Percentiles rank a stretch among this genome's conserved stretches.
Evolutionary conservation across 768 basidiomycete species (phyloP).

Genomic region (Mycena latifolia): DNA sequence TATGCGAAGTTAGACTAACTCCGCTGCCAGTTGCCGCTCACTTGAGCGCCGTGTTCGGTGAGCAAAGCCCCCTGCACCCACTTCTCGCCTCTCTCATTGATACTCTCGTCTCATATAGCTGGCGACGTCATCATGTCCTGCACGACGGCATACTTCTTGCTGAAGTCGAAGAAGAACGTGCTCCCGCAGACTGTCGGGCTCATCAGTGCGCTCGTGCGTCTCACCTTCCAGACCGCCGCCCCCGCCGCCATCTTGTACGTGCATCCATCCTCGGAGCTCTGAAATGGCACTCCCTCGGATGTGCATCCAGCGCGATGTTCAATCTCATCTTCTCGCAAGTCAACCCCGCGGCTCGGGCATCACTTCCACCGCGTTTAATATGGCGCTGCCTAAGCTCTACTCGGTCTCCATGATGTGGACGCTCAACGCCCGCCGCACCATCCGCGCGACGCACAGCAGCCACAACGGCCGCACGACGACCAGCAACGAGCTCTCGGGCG

Average conservation of each 20-base stretch:
- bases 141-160: conserved; percentile 43
- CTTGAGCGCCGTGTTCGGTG: conserved; percentile 8
- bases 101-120: conserved; percentile 30
- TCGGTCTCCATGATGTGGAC: conserved; percentile 53
- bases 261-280: no score
- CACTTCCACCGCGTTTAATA: conserved; percentile 44
- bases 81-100: no score
- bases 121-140: conserved; percentile 44
- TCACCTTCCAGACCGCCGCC: conserved; percentile 47
- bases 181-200: conserved; percentile 46
- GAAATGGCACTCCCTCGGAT: no score
- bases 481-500: background rate
- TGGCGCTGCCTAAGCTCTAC: conserved; percentile 46
- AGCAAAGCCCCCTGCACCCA: background rate
- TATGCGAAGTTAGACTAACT: background rate
- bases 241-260: conserved; percentile 36
- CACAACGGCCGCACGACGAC: background rate
- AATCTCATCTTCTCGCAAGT: conserved; percentile 49
- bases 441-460: conserved; percentile 31
- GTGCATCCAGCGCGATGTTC: conserved; percentile 39
- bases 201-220: conserved; percentile 44
- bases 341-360: conserved; percentile 39
- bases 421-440: conserved; percentile 42
- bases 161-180: conserved; percentile 43
- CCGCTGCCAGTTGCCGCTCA: conserved; percentile 2